Evolutionary conservation across 345 rosid species (phyloP).

Genomic region (Brassica juncea): DNA sequence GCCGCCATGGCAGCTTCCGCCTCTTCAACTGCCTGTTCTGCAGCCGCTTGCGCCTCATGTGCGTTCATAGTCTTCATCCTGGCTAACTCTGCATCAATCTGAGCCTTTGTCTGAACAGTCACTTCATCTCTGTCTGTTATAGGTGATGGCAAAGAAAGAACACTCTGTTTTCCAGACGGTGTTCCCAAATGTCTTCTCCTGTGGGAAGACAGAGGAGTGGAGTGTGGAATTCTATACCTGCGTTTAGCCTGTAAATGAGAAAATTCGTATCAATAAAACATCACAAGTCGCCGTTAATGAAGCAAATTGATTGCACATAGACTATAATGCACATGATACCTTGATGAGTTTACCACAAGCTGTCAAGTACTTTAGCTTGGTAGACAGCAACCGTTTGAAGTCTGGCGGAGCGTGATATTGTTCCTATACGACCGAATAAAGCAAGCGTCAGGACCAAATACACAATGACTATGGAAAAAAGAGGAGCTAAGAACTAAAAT

Average conservation of each 20-base stretch:
- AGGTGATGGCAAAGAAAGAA: constrained; percentile 42
- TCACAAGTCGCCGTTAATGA: not conserved
- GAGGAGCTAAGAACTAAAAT: constrained; percentile 6
- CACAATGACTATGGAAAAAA: not conserved
- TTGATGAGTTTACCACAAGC: constrained; percentile 75
- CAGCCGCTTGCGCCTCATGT: constrained; percentile 81
- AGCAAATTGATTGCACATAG: constrained; percentile 16
- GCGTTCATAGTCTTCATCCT: constrained; percentile 82
- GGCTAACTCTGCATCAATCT: constrained; percentile 79
- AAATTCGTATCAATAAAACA: not conserved
- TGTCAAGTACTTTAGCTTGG: constrained; percentile 78
- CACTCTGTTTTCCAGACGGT: constrained; percentile 51
- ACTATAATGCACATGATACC: constrained; percentile 46
- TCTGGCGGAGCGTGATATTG: constrained; percentile 94
- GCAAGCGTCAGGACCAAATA: not conserved
- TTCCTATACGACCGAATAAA: constrained; percentile 53
- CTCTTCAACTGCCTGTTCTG: constrained; percentile 88
- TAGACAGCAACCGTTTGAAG: constrained; percentile 80
- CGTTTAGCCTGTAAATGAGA: constrained; percentile 71
- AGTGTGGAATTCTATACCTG: constrained; percentile 74
- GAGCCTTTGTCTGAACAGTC: constrained; percentile 56
- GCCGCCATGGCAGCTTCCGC: constrained; percentile 91
- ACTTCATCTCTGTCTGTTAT: constrained; percentile 59
- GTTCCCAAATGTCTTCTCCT: constrained; percentile 51
- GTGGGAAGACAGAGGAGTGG: constrained; percentile 46